Conservation (phyloP, 2,329 filamentous ascomycete genomes). For the Zymoseptoria tritici region DNA sequence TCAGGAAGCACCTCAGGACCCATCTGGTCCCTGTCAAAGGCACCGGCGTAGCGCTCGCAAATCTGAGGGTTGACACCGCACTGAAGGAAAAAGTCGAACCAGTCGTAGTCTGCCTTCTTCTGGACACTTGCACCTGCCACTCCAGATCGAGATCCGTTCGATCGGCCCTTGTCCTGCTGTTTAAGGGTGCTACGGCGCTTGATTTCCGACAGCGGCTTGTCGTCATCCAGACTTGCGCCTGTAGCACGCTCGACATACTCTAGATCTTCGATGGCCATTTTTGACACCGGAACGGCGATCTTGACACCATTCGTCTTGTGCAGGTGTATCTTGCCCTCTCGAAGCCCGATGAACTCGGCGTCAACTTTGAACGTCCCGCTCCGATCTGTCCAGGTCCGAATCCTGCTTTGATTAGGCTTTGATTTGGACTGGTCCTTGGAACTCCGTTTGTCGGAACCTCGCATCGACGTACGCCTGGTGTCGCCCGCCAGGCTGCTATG, state of each 20-base stretch:
- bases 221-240: conserved; percentile 81
- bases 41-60: conserved; percentile 87
- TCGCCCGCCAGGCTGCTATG: conserved; percentile 64
- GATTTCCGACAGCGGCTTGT: conserved; percentile 85
- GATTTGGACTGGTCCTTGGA: conserved; percentile 48
- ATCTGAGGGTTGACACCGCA: conserved; percentile 88
- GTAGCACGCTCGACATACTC: conserved; percentile 87
- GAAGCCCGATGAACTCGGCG: conserved; percentile 87
- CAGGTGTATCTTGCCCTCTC: conserved; percentile 93
- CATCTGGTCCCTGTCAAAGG: conserved; percentile 88
- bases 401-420: conserved; percentile 74
- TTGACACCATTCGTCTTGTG: conserved; percentile 98
- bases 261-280: conserved; percentile 92
- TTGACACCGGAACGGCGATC: conserved; percentile 88
- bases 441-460: conserved; percentile 40
- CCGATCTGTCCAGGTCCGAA: conserved; percentile 90
- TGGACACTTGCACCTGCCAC: conserved; percentile 57
- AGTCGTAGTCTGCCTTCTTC: conserved; percentile 76
- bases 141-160: conserved; percentile 21
- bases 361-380: conserved; percentile 96
- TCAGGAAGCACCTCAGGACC: conserved; percentile 87
- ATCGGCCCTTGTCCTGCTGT: conserved; percentile 41
- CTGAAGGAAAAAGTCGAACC: conserved; percentile 96
- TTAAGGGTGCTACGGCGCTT: conserved; percentile 44
- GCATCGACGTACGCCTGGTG: conserved; percentile 15